These are phyloP conservation scores for Cercospora zeina DNA, from an alignment of 2,329 filamentous ascomycete species.

Conservation along the genomic window DNA sequence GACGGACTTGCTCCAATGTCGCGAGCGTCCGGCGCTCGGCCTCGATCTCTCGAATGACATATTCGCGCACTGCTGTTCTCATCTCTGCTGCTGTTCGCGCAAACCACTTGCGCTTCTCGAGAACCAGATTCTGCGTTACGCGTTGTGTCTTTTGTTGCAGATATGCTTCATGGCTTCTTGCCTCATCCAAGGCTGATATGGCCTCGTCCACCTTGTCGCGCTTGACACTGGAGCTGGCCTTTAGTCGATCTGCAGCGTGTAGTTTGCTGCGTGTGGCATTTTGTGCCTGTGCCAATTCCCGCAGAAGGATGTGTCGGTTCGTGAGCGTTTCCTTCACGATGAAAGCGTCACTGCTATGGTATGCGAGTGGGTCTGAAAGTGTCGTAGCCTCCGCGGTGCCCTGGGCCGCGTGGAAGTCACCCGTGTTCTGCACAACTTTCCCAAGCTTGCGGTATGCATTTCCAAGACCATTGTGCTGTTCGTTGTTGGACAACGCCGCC, in stretches of 20 bases:
- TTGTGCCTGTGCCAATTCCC: constrained; percentile 89
- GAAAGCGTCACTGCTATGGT: constrained; percentile 92
- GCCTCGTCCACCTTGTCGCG: constrained; percentile 97
- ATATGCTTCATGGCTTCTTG: constrained; percentile 75
- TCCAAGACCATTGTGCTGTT: constrained; percentile 81
- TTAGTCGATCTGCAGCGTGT: constrained; percentile 82
- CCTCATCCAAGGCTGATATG: constrained; percentile 86
- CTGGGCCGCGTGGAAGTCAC: constrained; percentile 94
- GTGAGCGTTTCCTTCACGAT: constrained; percentile 98
- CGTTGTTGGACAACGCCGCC: constrained; percentile 80
- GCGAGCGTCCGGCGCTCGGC: constrained; percentile 88
- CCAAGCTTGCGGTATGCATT: constrained; percentile 94
- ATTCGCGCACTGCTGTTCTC: constrained; percentile 80
- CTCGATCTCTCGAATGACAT: constrained; percentile 91
- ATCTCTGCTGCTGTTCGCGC: constrained; percentile 81
- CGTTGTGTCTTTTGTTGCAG: constrained; percentile 82
- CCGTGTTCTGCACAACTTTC: constrained; percentile 87
- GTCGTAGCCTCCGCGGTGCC: constrained; percentile 95
- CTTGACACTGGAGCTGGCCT: constrained; percentile 80
- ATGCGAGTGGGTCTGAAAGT: constrained; percentile 87
- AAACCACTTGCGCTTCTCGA: constrained; percentile 91
- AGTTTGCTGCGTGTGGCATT: constrained; percentile 79
- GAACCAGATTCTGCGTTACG: constrained; percentile 83
- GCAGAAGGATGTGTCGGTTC: constrained; percentile 93
- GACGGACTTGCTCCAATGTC: constrained; percentile 87